Evolutionary conservation across 2,329 filamentous ascomycete genomes (phyloP), one percentile per base, ranked within the genome.

Genomic region (Phaeosphaeria sp.): DNA sequence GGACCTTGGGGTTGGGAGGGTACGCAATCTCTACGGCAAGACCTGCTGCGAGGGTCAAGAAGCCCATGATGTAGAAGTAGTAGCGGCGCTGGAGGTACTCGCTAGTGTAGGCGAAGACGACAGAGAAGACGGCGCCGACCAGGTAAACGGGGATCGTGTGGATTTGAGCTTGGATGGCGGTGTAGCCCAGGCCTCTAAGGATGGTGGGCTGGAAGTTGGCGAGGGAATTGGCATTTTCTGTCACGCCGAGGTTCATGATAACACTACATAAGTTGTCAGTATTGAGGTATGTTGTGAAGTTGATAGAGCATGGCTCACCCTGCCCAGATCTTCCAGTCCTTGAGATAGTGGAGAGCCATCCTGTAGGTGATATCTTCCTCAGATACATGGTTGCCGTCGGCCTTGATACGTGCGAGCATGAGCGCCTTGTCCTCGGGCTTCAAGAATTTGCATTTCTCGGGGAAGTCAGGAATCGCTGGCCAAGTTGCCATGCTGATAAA

Each of bases 251-350:
- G 50, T 74, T 67, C 60, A 73, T 70, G 11, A 56, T 42, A 20
- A 73, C 68, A 30, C 69, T 69, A 39, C 1, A 13, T 15, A 10
- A 17, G 15, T 3, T 22, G n/a, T 54, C 7, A 59, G 55, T 39
- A 42, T 36, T 15, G 11, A 22, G 11, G 10, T 39, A 13, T 9
- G 1, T 4, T 18, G 10, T 30, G 15, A 10, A 39, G 1, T 36
- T 6, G 13, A 1, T 18, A 0, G n/a, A 46, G 83, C 84, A 25
- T 80, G 79, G 13, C 79, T 72, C 7, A 82, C 83, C 69, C 84
- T 82, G 54, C 83, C 81, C 70, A 84, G 80, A 77, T 85, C 84
- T 79, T 86, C 84, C 72, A 87, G 70, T 84, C 84, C 33, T 80
- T 71, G n/a, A 87, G 67, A 30, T 63, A 65, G 5, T 63, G 22